Conservation (phyloP, 2,329 filamentous ascomycete species). For the Alternaria tenuissima region DNA sequence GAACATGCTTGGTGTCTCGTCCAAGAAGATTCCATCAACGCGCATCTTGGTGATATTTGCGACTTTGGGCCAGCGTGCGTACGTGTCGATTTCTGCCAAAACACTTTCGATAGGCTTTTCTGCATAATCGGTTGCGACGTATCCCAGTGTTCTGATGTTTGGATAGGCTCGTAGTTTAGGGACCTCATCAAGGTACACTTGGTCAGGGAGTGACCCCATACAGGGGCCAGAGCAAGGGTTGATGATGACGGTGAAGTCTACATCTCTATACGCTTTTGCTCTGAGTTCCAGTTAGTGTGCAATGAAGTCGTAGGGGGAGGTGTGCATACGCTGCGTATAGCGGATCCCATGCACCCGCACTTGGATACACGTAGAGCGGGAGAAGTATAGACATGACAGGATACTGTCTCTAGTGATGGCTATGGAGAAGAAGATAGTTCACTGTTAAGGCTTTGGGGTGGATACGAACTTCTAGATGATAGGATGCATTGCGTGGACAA, state of each 20-base stretch:
- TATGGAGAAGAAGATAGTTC: neutral
- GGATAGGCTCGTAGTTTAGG: conserved; percentile 52
- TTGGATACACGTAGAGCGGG: conserved; percentile 62
- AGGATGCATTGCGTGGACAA: neutral
- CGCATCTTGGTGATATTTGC: conserved; percentile 50
- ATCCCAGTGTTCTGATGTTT: conserved; percentile 62
- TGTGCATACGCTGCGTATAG: conserved; percentile 55
- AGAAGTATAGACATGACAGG: conserved; percentile 54
- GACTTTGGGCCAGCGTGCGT: conserved; percentile 56
- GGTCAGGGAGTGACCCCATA: conserved; percentile 36
- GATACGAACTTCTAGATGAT: neutral
- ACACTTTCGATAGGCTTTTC: conserved; percentile 37
- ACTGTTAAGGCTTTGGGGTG: neutral
- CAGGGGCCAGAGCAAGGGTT: conserved; percentile 57
- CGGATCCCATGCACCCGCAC: conserved; percentile 58
- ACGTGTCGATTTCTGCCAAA: conserved; percentile 56
- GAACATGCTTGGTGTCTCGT: conserved; percentile 56
- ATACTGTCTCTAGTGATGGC: too few species aligned
- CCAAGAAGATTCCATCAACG: conserved; percentile 62
- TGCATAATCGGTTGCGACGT: conserved; percentile 62
- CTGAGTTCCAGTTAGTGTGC: conserved; percentile 14
- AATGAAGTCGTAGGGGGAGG: too few species aligned
- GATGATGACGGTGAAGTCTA: conserved; percentile 62
- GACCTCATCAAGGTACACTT: conserved; percentile 49
- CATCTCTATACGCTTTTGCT: conserved; percentile 46